Base-by-base conservation (phyloP, 2,329 filamentous ascomycete species). In the Hypoxylon rubiginosum region DNA sequence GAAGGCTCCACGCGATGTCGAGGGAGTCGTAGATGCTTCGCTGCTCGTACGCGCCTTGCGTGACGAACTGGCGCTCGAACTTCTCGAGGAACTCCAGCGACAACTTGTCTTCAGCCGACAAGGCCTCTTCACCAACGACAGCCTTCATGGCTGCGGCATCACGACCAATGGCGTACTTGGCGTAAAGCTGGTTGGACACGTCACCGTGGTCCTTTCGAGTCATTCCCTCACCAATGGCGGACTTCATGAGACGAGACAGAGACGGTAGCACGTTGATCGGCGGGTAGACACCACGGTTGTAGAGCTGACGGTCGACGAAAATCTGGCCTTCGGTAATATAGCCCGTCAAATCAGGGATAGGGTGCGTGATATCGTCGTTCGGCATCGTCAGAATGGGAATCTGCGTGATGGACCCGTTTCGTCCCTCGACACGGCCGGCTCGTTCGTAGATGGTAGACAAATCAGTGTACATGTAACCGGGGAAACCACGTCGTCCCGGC, bases 401-500 rank as follows among this genome's bases (percentile, higher is more conserved):
- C 84, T 99, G 96, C 19, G 97, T 99, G 76, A 99, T 99, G 75
- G 96, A 99, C 66, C 97, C 96, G 77, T 98, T 97, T 75, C 97
- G 92, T 74, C 97, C 97, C 77, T 93, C 86, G 54, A 99, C 96
- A 92, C 96, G 96, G 78, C 96, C 96, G 74, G 96, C 96, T 84
- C 96, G 94, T 84, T 99, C 96, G 86, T 99, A 99, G 76, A 99
- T 97, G 78, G 96, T 99, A 65, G 96, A 97, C 90, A 99, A 92
- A 89, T 99, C 97, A 74, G 96, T 99, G 87, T 99, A 99, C 96
- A 99, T 99, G 88, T 99, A 99, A 92, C 96, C 96, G 58, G 96
- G 96, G 85, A 96, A 99, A 88, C 96, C 96, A 90, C 96, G 95
- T 81, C 96, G 95, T 87, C 96, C 96, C 43, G 96, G 96, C 46